A percentile compares a stretch with the other conserved stretches of the same genome.
Evolutionary conservation across 139 green algal species (phyloP).

Genomic region (Edaphochlamys debaryana): DNA sequence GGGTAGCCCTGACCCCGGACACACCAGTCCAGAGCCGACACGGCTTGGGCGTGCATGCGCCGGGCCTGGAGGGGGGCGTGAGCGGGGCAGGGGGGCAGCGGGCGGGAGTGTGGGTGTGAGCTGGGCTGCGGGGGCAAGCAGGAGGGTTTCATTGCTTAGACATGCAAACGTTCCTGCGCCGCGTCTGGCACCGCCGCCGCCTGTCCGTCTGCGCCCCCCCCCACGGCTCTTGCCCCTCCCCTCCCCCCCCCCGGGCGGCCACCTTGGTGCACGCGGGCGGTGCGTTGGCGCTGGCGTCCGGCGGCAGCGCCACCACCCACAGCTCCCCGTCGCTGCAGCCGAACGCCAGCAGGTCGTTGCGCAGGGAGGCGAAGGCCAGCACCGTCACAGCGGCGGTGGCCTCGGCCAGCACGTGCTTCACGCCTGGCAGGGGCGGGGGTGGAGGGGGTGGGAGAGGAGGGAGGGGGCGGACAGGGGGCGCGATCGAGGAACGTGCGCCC

Average conservation of each 20-base stretch:
- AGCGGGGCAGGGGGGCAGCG: not conserved
- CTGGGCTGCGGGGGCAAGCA: not conserved
- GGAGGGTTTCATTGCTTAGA: not conserved
- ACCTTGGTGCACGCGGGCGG: slow-evolving; percentile 20
- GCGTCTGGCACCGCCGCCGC: no score
- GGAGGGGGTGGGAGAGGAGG: not conserved
- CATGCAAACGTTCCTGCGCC: no score
- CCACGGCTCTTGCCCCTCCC: not conserved
- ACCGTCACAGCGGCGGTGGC: not conserved
- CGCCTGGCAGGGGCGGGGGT: not conserved
- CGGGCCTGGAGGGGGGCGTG: not conserved
- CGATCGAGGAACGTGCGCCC: no score
- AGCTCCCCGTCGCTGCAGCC: slow-evolving; percentile 23
- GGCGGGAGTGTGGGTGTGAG: not conserved
- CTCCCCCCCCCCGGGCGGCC: no score
- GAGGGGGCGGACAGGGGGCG: not conserved
- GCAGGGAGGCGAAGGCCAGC: slow-evolving; percentile 13
- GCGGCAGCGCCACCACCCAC: slow-evolving; percentile 15
- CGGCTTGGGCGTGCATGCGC: slow-evolving; percentile 29
- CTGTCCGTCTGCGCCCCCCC: no score
- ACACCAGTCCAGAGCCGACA: slow-evolving; percentile 44
- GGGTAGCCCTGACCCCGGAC: no score
- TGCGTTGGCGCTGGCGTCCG: not conserved
- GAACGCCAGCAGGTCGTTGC: slow-evolving; percentile 30
- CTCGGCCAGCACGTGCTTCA: slow-evolving; percentile 35